A percentile compares a stretch with the other conserved stretches of the same genome.
Conservation (phyloP, 2,329 filamentous ascomycete species). For the Ophiocordyceps camponoti-saundersi region DNA sequence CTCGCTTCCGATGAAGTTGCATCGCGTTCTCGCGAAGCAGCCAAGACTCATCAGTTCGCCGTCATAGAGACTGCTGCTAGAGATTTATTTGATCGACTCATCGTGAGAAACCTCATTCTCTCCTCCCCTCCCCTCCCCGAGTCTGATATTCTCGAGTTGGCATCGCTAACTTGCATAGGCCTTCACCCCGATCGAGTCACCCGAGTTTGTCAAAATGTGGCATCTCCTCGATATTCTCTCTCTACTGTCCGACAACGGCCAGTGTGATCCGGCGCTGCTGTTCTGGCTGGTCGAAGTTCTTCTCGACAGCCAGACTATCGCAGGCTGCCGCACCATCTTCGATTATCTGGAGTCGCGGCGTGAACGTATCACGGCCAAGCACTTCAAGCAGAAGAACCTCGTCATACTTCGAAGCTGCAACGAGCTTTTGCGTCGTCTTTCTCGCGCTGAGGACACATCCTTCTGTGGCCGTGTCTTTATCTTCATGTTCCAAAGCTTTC, state of each 20-base stretch:
- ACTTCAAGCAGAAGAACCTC: conserved; percentile 70
- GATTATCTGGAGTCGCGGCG: conserved; percentile 88
- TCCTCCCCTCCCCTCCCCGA: conserved; percentile 1
- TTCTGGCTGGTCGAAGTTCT: conserved; percentile 91
- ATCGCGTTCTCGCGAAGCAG: conserved; percentile 19
- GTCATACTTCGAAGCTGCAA: conserved; percentile 91
- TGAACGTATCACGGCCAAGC: conserved; percentile 66
- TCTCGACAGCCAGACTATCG: conserved; percentile 86
- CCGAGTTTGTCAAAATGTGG: conserved; percentile 73
- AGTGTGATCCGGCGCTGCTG: conserved; percentile 61
- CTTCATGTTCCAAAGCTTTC: conserved; percentile 96
- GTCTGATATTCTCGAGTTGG: background rate
- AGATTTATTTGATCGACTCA: conserved; percentile 59
- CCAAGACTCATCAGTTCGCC: conserved; percentile 38
- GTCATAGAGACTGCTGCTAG: conserved; percentile 73
- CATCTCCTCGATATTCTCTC: conserved; percentile 86
- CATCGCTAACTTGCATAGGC: conserved; percentile 30
- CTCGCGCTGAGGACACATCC: conserved; percentile 89
- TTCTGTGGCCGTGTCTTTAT: conserved; percentile 98
- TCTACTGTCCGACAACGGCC: conserved; percentile 67
- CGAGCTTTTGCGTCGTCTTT: conserved; percentile 79
- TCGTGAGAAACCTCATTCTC: conserved; percentile 43
- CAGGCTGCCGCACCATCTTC: conserved; percentile 80
- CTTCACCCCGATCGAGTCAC: conserved; percentile 56
- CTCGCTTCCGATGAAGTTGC: conserved; percentile 10